A percentile compares a stretch with the other conserved stretches of the same genome.
Evolutionary conservation across 2,329 filamentous ascomycete genomes (phyloP).

Genomic region (Nemania sp.): DNA sequence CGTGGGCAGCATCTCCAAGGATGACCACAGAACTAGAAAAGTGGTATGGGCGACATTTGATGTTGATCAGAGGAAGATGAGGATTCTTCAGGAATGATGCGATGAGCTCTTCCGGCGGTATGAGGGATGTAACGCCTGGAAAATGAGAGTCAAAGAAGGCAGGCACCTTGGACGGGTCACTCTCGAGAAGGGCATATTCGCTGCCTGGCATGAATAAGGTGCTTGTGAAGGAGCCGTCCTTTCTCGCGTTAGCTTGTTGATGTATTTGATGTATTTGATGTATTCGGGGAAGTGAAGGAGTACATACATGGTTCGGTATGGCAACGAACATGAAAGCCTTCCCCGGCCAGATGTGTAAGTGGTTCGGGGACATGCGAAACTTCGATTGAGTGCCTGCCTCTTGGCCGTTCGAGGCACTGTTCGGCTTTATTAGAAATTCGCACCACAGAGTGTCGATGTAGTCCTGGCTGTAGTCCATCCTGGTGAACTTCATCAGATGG

Average conservation of each 20-base stretch:
- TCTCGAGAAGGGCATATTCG: constrained; percentile 71
- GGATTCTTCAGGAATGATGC: constrained; percentile 80
- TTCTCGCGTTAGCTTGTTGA: constrained; percentile 27
- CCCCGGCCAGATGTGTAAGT: constrained; percentile 97
- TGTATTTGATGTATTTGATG: neutral
- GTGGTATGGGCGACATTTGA: constrained; percentile 92
- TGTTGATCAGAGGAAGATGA: constrained; percentile 88
- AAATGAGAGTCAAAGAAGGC: constrained; percentile 83
- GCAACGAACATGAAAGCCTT: constrained; percentile 98
- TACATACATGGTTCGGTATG: constrained; percentile 70
- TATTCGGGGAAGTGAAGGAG: neutral
- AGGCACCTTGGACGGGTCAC: constrained; percentile 61
- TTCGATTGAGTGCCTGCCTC: constrained; percentile 45
- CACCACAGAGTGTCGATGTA: constrained; percentile 99
- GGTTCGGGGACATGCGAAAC: constrained; percentile 86
- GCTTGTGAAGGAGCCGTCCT: constrained; percentile 92
- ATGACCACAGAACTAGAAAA: constrained; percentile 78
- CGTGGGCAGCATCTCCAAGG: constrained; percentile 91
- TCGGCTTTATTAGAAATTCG: constrained; percentile 80
- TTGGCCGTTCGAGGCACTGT: constrained; percentile 35
- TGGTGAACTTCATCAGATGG: constrained; percentile 93
- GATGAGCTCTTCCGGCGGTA: constrained; percentile 68
- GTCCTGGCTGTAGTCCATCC: constrained; percentile 88
- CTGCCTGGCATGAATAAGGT: constrained; percentile 84
- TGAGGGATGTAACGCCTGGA: constrained; percentile 78